Conservation (phyloP, 257 asterid species). For the Lavandula angustifolia region DNA sequence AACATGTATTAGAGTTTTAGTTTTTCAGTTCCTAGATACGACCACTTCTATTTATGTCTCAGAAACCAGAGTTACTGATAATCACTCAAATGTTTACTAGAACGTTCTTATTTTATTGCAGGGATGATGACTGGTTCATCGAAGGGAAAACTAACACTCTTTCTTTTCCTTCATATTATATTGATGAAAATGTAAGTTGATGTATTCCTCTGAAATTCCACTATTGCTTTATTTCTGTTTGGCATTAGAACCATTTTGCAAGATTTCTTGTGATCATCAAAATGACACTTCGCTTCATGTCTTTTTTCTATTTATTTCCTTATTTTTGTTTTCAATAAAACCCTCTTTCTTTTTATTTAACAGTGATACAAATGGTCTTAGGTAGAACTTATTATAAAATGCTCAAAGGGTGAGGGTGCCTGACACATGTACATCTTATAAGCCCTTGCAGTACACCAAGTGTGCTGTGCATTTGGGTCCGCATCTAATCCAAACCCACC, state of each 20-base stretch:
- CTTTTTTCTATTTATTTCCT: slow-evolving; percentile 11
- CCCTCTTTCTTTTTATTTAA: not conserved
- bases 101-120: slow-evolving; percentile 47
- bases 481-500: not conserved
- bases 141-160: slow-evolving; percentile 81
- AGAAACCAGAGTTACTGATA: not conserved
- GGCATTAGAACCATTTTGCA: slow-evolving; percentile 28
- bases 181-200: slow-evolving; percentile 92
- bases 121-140: slow-evolving; percentile 90
- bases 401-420: slow-evolving; percentile 12
- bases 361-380: not conserved
- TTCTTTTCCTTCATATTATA: slow-evolving; percentile 95
- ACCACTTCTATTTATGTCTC: not conserved
- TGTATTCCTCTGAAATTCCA: slow-evolving; percentile 21
- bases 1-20: slow-evolving; percentile 1
- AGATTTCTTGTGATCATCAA: slow-evolving; percentile 17
- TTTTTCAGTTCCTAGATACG: no score
- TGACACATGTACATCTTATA: not conserved
- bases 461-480: not conserved
- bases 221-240: slow-evolving; percentile 14
- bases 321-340: not conserved
- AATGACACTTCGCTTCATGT: slow-evolving; percentile 14
- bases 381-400: not conserved
- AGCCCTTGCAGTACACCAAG: not conserved
- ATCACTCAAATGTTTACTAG: slow-evolving; percentile 24